A percentile compares a stretch with the other conserved stretches of the same genome.
Conservation (phyloP, 1,284 basidiomycete genomes). For the Entoloma clypeatum region DNA sequence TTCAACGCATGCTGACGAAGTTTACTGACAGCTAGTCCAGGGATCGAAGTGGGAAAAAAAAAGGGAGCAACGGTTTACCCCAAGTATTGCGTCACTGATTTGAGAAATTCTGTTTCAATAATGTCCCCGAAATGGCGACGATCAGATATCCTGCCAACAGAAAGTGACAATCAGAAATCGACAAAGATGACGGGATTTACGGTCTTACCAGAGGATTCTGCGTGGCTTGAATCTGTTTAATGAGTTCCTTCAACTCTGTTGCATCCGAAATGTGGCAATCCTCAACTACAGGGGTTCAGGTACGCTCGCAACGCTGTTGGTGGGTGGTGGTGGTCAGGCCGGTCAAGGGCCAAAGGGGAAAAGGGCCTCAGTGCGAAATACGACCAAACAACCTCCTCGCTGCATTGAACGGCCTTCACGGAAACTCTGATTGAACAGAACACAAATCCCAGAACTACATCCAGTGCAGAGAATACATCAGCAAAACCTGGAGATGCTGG, state of each 20-base stretch:
- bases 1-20: slow-evolving; percentile 73
- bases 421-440: too few relatives aligned
- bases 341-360: slow-evolving; percentile 13
- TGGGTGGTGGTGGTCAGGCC: slow-evolving; percentile 20
- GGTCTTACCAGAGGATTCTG: slow-evolving; percentile 59
- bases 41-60: slow-evolving; percentile 22
- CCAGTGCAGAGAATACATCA: slow-evolving; percentile 24
- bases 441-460: too few relatives aligned
- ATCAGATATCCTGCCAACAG: slow-evolving; percentile 67
- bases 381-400: slow-evolving; percentile 17
- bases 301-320: slow-evolving; percentile 16
- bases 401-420: slow-evolving; percentile 6
- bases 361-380: slow-evolving; percentile 11
- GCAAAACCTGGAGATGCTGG: too few relatives aligned
- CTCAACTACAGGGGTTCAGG: slow-evolving; percentile 25
- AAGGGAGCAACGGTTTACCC: slow-evolving; percentile 61
- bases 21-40: slow-evolving; percentile 91
- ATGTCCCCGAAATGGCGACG: slow-evolving; percentile 59
- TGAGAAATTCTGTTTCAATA: slow-evolving; percentile 78
- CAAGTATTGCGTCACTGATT: slow-evolving; percentile 83
- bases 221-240: slow-evolving; percentile 70
- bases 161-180: slow-evolving; percentile 28
- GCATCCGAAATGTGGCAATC: slow-evolving; percentile 38
- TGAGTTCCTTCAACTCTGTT: slow-evolving; percentile 73
- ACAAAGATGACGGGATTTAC: slow-evolving; percentile 37